These are phyloP conservation scores for Blastomyces emzantsi DNA, from an alignment of 2,329 filamentous ascomycete species.

Conservation along the genomic window DNA sequence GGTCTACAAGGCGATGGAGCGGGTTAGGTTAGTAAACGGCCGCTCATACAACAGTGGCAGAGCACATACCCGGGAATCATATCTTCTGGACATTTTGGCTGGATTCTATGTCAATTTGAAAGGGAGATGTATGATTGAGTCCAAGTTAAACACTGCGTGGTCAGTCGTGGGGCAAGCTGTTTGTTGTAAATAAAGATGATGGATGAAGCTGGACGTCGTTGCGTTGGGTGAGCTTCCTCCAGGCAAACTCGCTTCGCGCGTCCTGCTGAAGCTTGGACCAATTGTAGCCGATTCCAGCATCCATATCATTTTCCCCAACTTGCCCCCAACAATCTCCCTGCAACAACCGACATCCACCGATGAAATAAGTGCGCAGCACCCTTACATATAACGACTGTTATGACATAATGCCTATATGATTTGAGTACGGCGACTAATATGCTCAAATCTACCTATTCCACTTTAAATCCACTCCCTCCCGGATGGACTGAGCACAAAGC, in stretches of 20 bases:
- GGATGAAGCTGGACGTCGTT: conserved; percentile 7
- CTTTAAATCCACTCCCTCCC: conserved; percentile 50
- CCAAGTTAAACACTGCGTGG: not conserved
- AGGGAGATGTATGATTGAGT: not conserved
- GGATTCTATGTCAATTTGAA: conserved; percentile 1
- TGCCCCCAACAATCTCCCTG: not conserved
- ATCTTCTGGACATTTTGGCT: conserved; percentile 79
- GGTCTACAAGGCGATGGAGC: conserved; percentile 50
- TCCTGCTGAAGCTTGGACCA: conserved; percentile 16
- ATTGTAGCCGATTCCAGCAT: conserved; percentile 5
- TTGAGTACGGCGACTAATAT: conserved; percentile 35
- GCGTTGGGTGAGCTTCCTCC: conserved; percentile 11
- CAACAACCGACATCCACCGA: not conserved
- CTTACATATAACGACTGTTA: not conserved
- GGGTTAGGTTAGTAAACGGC: conserved; percentile 16
- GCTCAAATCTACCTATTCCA: conserved; percentile 70
- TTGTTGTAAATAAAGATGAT: not conserved
- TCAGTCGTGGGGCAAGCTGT: not conserved
- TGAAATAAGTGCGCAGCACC: not conserved
- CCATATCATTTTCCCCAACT: conserved; percentile 2
- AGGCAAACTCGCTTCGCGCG: conserved; percentile 20
- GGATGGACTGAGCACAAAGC: conserved; percentile 94
- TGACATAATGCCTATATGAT: not conserved
- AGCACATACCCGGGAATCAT: conserved; percentile 76
- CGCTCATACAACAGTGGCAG: conserved; percentile 17